phyloP scores from a whole-genome alignment of 2,329 filamentous ascomycete genomes.

The Fusarium neocosmosporiellum region DNA sequence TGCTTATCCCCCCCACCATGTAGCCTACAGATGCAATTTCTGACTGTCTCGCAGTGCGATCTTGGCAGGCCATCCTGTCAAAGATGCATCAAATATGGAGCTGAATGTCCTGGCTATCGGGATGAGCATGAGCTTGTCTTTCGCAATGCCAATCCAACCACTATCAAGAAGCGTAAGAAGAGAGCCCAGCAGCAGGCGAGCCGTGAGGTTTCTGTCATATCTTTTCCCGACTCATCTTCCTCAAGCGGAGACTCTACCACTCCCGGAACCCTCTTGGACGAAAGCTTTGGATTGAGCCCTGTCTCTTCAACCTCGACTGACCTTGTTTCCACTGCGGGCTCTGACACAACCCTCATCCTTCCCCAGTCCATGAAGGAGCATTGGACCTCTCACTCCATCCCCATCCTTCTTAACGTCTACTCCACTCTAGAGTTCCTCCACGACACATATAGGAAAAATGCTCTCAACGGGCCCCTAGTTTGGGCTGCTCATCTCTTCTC shows the following conservation, averaged over 20 bases:
- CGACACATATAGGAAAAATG: conserved; percentile 41
- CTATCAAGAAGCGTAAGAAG: conserved; percentile 48
- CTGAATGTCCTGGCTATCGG: conserved; percentile 53
- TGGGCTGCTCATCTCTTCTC: conserved; percentile 55
- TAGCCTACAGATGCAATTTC: conserved; percentile 4
- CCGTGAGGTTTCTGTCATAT: conserved; percentile 14
- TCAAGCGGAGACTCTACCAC: conserved; percentile 18
- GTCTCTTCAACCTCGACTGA: conserved; percentile 13
- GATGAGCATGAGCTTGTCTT: conserved; percentile 55
- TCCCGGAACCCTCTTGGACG: conserved; percentile 14
- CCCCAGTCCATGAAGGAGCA: conserved; percentile 47
- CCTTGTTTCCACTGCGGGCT: conserved; percentile 16
- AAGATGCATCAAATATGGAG: conserved; percentile 55
- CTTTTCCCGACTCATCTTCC: conserved; percentile 13
- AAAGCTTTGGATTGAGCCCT: conserved; percentile 10
- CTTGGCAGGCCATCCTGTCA: conserved; percentile 53
- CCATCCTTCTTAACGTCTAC: conserved; percentile 54
- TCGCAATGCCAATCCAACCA: conserved; percentile 47
- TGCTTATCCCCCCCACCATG: conserved; percentile 6
- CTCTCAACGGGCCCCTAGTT: conserved; percentile 49
- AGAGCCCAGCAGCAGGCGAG: conserved; percentile 24
- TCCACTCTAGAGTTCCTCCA: conserved; percentile 50
- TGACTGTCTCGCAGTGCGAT: conserved; percentile 50
- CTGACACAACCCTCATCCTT: conserved; percentile 13
- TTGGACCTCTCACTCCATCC: conserved; percentile 54